Base-by-base conservation (phyloP, 1,284 basidiomycete species). In the Ganoderma multipileum region DNA sequence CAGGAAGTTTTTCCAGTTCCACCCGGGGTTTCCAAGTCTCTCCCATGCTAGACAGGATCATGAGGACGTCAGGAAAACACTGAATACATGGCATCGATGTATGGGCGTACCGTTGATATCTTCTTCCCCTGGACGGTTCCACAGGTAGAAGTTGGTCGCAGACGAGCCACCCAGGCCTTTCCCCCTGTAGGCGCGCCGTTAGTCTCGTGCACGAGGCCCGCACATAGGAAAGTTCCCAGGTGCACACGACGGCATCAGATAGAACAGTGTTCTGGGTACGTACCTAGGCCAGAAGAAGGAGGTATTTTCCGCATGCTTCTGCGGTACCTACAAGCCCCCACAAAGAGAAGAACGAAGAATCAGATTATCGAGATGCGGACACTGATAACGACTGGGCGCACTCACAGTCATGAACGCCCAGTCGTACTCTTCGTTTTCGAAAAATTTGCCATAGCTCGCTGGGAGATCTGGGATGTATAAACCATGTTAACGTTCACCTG, bases 1-100 rank as follows among this genome's bases (percentile, higher is more conserved):
- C 60, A 78, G 72, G 69, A 79, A 79, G 39, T 75, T 79, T 16
- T 78, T 72, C 83, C 83, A 85, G 66, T 83, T 84, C 84, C 84
- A 86, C 7, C 84, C 74, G 5, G 70, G 68, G 63, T 80, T 82
- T 11, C 81, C 80, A 3, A 82, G 73, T n/a, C 71, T 69, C 68
- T 77, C 78, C 57, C 77, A 75, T 18, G 74, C 80, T 79, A 63
- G 2, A 38, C 7, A 38, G 23, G 0, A 30, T 18, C 7, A 26
- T 23, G 26, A 39, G 33, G n/a, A n/a, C 55, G 33, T 57, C 3
- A 42, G 26, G 11, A 4, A 20, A n/a, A 23, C n/a, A 42, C 20
- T 11, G 41, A n/a, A 16, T 41, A 23, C 4, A 55, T 33, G n/a
- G 9, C 6, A n/a, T 28, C 9, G 47, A 12, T 26, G n/a, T 26